Evolutionary conservation across 805 yeast genomes (phyloP), one percentile per base, ranked within the genome.

Genomic region (Teunomyces cretensis): DNA sequence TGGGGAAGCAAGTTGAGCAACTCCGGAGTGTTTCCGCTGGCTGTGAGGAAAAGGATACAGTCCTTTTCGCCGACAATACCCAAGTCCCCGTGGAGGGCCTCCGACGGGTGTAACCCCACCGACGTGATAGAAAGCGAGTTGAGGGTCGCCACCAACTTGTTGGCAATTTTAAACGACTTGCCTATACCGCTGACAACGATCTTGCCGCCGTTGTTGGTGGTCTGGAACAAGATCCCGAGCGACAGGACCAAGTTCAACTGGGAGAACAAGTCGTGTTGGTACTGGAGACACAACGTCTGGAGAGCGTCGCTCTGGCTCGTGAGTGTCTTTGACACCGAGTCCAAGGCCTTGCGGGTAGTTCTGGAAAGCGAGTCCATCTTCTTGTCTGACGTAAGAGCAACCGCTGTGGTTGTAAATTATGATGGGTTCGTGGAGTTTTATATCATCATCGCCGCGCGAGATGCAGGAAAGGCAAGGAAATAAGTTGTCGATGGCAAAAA

Each of bases 81-180:
- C 54, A 89, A 73, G 61, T 89, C 97, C 5, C 97, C 97, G 61
- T 89, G 97, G 14, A 90, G 68, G 0, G 96, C 96, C 49, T 89
- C 97, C 3, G 87, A 69, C 0, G 97, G 96, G 58, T 89, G 96
- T 43, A 89, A 66, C 1, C 77, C 54, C 0, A 81, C 78, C 0
- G 96, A 74, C 42, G 80, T 82, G 42, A 89, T 75, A 26, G 90
- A 83, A 46, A 90, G 70, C 0, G 96, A 88, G 58, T 85, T 87
- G 63, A 89, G 68, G 4, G 96, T 89, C 8, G 96, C 96, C 43
- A 80, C 88, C 11, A 84, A 68, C 64, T 89, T 89, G 45, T 77
- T 71, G 11, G 89, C 95, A 28, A 89, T 86, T 63, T 88, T 88
- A 64, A 70, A 80, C 1, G 92, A 84, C 62, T 89, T 89, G 2